phyloP scores from a whole-genome alignment of 2,329 filamentous ascomycete species.

The Sporothrix protearum region DNA sequence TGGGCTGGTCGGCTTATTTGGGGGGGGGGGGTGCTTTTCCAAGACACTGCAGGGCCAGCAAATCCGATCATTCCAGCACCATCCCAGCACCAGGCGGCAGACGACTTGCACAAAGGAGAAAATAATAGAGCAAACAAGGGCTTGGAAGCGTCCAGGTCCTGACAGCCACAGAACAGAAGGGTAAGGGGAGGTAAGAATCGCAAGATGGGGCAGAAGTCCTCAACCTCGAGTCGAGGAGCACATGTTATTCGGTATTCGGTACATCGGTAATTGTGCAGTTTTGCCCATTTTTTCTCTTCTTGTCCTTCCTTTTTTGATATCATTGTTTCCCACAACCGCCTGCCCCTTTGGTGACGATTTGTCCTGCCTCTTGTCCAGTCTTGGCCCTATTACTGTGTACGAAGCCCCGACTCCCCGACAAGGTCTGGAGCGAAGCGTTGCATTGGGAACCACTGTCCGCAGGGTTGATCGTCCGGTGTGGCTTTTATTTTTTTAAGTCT shows the following conservation, averaged over 20 bases:
- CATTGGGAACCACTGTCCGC: not conserved
- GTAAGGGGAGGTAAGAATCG: slow-evolving; percentile 9
- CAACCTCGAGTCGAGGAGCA: slow-evolving; percentile 1
- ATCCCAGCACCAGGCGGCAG: not conserved
- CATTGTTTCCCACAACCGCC: not conserved
- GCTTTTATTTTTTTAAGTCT: not conserved
- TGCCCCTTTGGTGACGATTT: not conserved
- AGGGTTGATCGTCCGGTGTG: slow-evolving; percentile 5
- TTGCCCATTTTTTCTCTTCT: not conserved
- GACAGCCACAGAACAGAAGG: not conserved
- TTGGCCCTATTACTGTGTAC: not conserved
- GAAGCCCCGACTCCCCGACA: not conserved
- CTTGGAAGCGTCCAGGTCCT: not conserved
- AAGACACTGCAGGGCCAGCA: not conserved
- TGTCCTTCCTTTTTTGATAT: not conserved
- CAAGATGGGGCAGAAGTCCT: not conserved
- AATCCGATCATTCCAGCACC: not conserved
- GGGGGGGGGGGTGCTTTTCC: not conserved
- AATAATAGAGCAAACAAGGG: not conserved
- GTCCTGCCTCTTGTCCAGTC: not conserved
- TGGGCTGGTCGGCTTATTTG: not conserved
- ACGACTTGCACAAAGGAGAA: not conserved
- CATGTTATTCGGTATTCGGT: slow-evolving; percentile 7
- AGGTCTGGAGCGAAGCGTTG: slow-evolving; percentile 11
- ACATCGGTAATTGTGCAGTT: not conserved